Percentiles rank a stretch among this genome's conserved stretches.
Conservation (phyloP, 257 asterid species). For the Pogostemon cablin region DNA sequence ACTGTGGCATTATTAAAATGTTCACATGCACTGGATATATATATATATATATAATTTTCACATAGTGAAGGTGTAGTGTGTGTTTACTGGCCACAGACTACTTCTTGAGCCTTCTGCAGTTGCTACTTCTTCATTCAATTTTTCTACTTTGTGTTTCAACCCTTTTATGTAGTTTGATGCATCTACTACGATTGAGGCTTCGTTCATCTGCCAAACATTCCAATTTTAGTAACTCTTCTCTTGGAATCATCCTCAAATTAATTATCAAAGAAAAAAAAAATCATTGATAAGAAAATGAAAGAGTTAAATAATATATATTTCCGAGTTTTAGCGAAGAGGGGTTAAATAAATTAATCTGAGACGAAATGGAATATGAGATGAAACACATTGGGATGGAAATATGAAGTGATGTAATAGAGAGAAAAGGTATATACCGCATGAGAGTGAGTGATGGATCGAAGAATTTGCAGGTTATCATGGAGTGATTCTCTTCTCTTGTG, state of each 20-base stretch:
- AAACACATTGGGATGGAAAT: background rate
- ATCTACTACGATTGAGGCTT: slow-evolving; percentile 69
- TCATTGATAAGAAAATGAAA: background rate
- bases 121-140: slow-evolving; percentile 58
- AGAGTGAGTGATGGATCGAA: slow-evolving; percentile 84
- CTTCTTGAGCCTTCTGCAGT: slow-evolving; percentile 41
- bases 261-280: no score
- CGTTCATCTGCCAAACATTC: slow-evolving; percentile 50
- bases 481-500: slow-evolving; percentile 50
- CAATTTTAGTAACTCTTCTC: background rate
- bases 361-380: background rate
- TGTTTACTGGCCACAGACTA: slow-evolving; percentile 53
- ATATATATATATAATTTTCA: background rate
- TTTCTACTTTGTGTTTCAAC: slow-evolving; percentile 74
- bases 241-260: no score
- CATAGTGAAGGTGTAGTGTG: background rate
- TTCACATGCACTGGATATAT: background rate
- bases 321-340: no score
- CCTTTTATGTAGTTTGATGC: slow-evolving; percentile 80
- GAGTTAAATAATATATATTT: no score
- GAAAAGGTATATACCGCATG: slow-evolving; percentile 59
- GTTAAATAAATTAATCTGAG: no score
- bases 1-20: slow-evolving; percentile 5
- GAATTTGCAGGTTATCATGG: slow-evolving; percentile 80
- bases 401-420: background rate